Evolutionary conservation across 1,284 basidiomycete genomes (phyloP).

Genomic region (Volvariella surrecta): DNA sequence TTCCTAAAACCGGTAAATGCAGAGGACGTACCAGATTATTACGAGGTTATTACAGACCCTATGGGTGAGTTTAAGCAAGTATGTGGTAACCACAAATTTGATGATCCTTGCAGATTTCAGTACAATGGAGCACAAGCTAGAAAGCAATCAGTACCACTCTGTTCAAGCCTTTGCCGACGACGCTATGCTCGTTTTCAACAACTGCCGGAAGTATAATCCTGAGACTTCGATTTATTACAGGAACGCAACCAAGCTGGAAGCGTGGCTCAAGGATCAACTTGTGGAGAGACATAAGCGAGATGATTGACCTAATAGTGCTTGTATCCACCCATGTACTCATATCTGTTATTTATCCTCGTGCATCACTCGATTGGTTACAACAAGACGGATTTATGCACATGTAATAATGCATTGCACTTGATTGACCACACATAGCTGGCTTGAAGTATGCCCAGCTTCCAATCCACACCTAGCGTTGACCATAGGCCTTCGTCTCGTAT

Average conservation of each 20-base stretch:
- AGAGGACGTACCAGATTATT: conserved; percentile 87
- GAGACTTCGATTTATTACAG: conserved; percentile 81
- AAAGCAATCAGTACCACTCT: conserved; percentile 70
- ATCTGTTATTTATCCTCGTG: too few species aligned
- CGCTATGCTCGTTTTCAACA: conserved; percentile 82
- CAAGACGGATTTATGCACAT: too few species aligned
- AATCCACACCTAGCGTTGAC: conserved; percentile 1
- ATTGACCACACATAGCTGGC: too few species aligned
- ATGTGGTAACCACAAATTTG: conserved; percentile 6
- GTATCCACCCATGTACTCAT: neutral
- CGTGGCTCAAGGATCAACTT: conserved; percentile 47
- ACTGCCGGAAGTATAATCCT: conserved; percentile 88
- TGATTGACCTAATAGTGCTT: conserved; percentile 10
- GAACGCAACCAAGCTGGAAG: conserved; percentile 82
- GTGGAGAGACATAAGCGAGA: conserved; percentile 21
- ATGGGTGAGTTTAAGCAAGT: conserved; percentile 65
- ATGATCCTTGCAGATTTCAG: conserved; percentile 62
- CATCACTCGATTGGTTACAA: too few species aligned
- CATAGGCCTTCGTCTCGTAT: conserved; percentile 61
- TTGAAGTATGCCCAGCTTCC: too few species aligned
- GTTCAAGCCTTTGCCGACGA: conserved; percentile 79
- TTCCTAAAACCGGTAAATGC: conserved; percentile 78
- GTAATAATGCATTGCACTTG: too few species aligned
- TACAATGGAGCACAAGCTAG: conserved; percentile 92
- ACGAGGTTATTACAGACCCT: conserved; percentile 83